Percentiles rank a stretch among this genome's conserved stretches.
These are phyloP conservation scores for Yamadazyma membranifaciens DNA, from an alignment of 1,139 yeast genomes.

Conservation along the genomic window DNA sequence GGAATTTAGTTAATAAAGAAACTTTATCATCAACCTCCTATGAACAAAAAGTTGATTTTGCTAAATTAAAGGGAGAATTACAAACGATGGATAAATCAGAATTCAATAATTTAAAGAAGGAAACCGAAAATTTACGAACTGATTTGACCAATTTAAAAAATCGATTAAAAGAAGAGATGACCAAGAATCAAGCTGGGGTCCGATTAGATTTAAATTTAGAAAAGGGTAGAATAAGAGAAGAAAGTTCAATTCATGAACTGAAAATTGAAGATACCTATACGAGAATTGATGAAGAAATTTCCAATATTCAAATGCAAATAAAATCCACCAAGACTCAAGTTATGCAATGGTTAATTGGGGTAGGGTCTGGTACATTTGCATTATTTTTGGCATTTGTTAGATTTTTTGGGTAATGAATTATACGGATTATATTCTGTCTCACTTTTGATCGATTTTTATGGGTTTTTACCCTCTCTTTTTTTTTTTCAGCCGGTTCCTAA, in stretches of 20 bases:
- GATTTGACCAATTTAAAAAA: constrained; percentile 87
- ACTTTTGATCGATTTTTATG: no score
- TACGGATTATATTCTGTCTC: neutral
- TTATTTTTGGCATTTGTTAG: constrained; percentile 87
- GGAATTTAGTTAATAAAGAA: constrained; percentile 78
- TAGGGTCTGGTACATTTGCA: constrained; percentile 96
- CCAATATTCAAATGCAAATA: constrained; percentile 91
- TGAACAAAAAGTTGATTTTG: constrained; percentile 95
- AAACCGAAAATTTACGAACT: constrained; percentile 80
- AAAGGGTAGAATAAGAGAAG: constrained; percentile 94
- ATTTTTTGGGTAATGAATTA: constrained; percentile 53
- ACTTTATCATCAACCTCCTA: constrained; percentile 80
- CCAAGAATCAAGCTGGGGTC: constrained; percentile 87
- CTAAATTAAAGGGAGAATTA: constrained; percentile 86
- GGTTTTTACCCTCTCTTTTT: no score
- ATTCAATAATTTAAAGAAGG: constrained; percentile 76
- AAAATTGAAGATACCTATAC: constrained; percentile 94
- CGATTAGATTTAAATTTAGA: constrained; percentile 87
- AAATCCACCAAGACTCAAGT: constrained; percentile 95
- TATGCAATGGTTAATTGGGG: constrained; percentile 97
- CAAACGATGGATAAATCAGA: constrained; percentile 88
- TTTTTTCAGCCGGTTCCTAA: no score
- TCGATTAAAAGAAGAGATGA: constrained; percentile 84
- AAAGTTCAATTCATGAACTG: constrained; percentile 85
- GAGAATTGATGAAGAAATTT: constrained; percentile 90